These are phyloP conservation scores for Aureobasidium sp. DNA, from an alignment of 2,329 filamentous ascomycete genomes.

Conservation along the genomic window DNA sequence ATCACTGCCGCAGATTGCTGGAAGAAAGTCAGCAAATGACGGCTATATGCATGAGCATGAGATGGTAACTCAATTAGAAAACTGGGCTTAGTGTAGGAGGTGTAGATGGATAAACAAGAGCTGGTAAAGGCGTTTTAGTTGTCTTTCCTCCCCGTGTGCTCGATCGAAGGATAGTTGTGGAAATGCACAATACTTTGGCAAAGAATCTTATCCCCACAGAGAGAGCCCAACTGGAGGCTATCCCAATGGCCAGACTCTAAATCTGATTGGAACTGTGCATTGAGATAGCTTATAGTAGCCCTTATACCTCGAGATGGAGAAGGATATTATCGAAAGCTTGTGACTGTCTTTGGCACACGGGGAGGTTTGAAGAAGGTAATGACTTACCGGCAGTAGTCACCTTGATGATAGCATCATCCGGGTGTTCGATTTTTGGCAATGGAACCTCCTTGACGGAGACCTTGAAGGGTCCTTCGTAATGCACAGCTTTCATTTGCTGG, in stretches of 20 bases:
- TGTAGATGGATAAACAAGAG: background rate
- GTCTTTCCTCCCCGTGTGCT: too few relatives aligned
- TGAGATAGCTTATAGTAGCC: too few relatives aligned
- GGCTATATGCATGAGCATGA: background rate
- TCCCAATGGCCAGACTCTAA: too few relatives aligned
- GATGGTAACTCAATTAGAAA: background rate
- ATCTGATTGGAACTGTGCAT: too few relatives aligned
- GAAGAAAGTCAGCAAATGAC: background rate
- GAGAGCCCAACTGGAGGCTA: too few relatives aligned
- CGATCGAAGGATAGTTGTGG: too few relatives aligned
- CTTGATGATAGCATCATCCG: conserved; percentile 59
- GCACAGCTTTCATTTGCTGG: conserved; percentile 50
- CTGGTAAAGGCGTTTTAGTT: too few relatives aligned
- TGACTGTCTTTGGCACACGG: too few relatives aligned
- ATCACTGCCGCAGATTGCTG: conserved; percentile 23
- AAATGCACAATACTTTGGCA: too few relatives aligned
- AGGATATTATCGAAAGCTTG: too few relatives aligned
- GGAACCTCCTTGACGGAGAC: conserved; percentile 57
- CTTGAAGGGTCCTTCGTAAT: conserved; percentile 56
- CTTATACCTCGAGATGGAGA: too few relatives aligned
- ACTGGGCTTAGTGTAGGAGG: background rate
- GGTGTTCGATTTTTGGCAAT: conserved; percentile 53
- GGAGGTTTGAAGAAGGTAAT: background rate
- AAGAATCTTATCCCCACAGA: too few relatives aligned
- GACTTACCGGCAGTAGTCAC: conserved; percentile 52